phyloP scores from a whole-genome alignment of 768 basidiomycete genomes.

The Calvatia gigantea region DNA sequence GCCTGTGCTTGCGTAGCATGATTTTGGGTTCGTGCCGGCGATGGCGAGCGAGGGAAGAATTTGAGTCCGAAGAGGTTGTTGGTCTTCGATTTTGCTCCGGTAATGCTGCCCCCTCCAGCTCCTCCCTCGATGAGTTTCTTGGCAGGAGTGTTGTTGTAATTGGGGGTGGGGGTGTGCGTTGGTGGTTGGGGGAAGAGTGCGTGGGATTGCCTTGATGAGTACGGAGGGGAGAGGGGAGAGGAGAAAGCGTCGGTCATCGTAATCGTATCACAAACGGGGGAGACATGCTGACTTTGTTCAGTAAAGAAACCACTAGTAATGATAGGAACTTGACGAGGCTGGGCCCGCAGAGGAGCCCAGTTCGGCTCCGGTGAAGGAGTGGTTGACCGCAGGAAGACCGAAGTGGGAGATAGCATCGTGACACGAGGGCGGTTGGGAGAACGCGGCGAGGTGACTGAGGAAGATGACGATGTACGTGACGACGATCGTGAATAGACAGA shows the following conservation, averaged over 20 bases:
- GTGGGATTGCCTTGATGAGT: conserved; percentile 33
- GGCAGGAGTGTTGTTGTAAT: conserved; percentile 16
- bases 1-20: background rate
- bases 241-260: conserved; percentile 34
- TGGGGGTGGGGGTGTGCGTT: conserved; percentile 11
- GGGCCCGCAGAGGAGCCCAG: conserved; percentile 27
- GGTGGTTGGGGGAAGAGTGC: conserved; percentile 15
- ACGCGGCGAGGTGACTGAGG: conserved; percentile 30
- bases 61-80: conserved; percentile 39
- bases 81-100: conserved; percentile 27
- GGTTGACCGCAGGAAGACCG: conserved; percentile 20
- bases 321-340: conserved; percentile 24
- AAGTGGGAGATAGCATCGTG: conserved; percentile 29
- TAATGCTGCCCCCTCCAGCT: background rate
- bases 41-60: conserved; percentile 48
- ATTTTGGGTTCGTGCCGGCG: conserved; percentile 24
- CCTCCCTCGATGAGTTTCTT: conserved; percentile 17
- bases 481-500: conserved; percentile 44
- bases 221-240: conserved; percentile 17
- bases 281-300: conserved; percentile 42
- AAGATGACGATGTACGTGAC: conserved; percentile 28
- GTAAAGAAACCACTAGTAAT: conserved; percentile 14
- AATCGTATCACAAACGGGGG: conserved; percentile 32
- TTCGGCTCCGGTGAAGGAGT: conserved; percentile 20
- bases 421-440: conserved; percentile 21